These are phyloP conservation scores for Anastatica hierochuntica DNA, from an alignment of 345 rosid species.

Conservation along the genomic window DNA sequence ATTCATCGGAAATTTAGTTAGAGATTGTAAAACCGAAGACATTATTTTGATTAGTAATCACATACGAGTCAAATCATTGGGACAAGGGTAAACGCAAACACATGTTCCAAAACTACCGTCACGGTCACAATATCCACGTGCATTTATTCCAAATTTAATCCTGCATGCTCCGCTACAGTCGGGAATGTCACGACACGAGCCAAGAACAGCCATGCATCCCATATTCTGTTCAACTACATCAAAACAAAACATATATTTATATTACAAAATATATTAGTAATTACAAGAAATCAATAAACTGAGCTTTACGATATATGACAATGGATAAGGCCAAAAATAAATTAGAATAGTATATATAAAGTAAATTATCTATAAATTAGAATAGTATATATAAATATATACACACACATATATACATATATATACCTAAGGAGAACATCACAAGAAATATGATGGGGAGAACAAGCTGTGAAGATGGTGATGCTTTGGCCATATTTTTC, in stretches of 20 bases:
- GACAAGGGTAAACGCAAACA: not conserved
- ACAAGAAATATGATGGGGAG: too few relatives aligned
- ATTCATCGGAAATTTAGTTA: too few relatives aligned
- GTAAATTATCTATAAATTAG: too few relatives aligned
- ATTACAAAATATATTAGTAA: not conserved
- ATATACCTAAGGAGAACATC: too few relatives aligned
- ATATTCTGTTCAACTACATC: not conserved
- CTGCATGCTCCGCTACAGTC: not conserved
- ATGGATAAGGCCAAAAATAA: too few relatives aligned
- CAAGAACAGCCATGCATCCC: slow-evolving; percentile 7
- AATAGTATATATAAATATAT: too few relatives aligned
- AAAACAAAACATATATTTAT: not conserved
- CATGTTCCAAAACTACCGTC: not conserved
- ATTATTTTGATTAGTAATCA: too few relatives aligned
- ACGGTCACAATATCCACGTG: not conserved
- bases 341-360: too few relatives aligned
- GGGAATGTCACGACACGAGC: not conserved
- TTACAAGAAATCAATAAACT: too few relatives aligned
- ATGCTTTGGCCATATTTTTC: not conserved
- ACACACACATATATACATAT: too few relatives aligned
- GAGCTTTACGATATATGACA: too few relatives aligned
- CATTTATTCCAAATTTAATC: not conserved
- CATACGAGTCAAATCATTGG: not conserved
- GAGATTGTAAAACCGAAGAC: too few relatives aligned
- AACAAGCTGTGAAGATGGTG: not conserved